phyloP scores from a whole-genome alignment of 768 basidiomycete genomes.

The Phaffia australis region DNA sequence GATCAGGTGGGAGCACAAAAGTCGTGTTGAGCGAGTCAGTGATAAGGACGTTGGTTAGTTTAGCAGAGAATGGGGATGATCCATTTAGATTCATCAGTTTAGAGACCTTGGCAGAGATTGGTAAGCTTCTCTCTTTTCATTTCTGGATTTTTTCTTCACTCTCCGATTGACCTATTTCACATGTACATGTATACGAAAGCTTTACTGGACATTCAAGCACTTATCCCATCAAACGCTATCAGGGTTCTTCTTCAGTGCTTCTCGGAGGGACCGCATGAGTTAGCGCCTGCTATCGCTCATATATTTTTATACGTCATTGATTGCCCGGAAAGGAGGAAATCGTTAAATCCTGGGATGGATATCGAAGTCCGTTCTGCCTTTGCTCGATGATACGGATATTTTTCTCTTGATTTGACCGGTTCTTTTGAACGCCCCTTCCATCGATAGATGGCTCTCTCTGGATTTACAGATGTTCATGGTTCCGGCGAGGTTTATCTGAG shows the following conservation, averaged over 20 bases:
- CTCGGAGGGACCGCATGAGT: constrained; percentile 75
- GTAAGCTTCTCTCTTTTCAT: constrained; percentile 43
- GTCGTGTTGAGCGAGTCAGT: constrained; percentile 33
- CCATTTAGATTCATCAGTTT: constrained; percentile 70
- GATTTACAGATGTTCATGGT: constrained; percentile 85
- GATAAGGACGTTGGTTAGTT: constrained; percentile 76
- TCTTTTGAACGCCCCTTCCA: constrained; percentile 7
- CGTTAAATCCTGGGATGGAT: constrained; percentile 69
- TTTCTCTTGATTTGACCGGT: neutral
- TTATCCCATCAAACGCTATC: constrained; percentile 70
- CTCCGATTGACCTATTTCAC: neutral
- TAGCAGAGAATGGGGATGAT: constrained; percentile 87
- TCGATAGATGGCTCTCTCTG: constrained; percentile 67
- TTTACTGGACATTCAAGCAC: constrained; percentile 72
- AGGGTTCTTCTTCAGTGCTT: constrained; percentile 73
- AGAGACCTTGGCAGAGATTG: constrained; percentile 78
- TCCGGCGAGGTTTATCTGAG: constrained; percentile 69
- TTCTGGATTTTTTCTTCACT: constrained; percentile 3
- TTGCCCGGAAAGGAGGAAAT: constrained; percentile 66
- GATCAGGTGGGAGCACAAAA: constrained; percentile 3
- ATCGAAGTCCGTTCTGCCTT: constrained; percentile 56
- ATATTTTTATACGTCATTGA: constrained; percentile 76
- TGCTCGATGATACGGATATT: no score
- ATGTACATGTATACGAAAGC: constrained; percentile 44
- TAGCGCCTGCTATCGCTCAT: constrained; percentile 64